Evolutionary conservation across 164 flowering plant genomes (phyloP), one percentile per base, ranked within the genome.

Genomic region (Malania oleifera): DNA sequence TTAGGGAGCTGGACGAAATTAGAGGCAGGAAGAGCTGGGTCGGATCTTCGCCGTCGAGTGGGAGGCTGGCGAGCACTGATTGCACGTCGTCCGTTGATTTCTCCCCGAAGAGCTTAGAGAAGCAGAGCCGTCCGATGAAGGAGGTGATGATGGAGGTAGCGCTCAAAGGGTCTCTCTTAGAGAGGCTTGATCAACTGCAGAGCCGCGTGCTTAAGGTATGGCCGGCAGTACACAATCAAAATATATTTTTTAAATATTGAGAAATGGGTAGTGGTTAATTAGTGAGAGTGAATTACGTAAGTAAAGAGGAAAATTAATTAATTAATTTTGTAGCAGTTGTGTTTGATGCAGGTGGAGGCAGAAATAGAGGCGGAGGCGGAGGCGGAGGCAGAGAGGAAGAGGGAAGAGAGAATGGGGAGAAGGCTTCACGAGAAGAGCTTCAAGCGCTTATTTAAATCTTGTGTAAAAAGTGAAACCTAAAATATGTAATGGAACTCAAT

Each of bases 1-100:
- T 82, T 75, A 77, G 76, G 69, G 75, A 81, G n/a, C 70, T 86
- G 74, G 95, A 90, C 69, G 92, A 80, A 46, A 73, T 80, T 2
- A 75, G 69, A 63, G 76, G 78, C 20, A 31, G 57, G 13, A 80
- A 75, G 74, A 81, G 86, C 51, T 83, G 87, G 0, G 59, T 69
- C 48, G 73, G 74, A 18, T 78, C 84, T 1, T 75, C 77, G 1
- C 65, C 78, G 3, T 74, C 89, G 19, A 84, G 80, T 45, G 80
- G 76, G 54, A 65, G 75, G 31, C 67, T 62, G 0, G 58, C 77
- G 0, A 79, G 80, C 31, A 39, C 35, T 31, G 77, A 73, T 7
- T 70, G 65, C 1, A 27, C 29, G 7, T 77, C 83, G 0, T 59
- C 66, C 6, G 43, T 56, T 0, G 77, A 73, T 24, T 67, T 74